Base-by-base conservation (phyloP, 345 rosid genomes). In the Durio zibethinus region DNA sequence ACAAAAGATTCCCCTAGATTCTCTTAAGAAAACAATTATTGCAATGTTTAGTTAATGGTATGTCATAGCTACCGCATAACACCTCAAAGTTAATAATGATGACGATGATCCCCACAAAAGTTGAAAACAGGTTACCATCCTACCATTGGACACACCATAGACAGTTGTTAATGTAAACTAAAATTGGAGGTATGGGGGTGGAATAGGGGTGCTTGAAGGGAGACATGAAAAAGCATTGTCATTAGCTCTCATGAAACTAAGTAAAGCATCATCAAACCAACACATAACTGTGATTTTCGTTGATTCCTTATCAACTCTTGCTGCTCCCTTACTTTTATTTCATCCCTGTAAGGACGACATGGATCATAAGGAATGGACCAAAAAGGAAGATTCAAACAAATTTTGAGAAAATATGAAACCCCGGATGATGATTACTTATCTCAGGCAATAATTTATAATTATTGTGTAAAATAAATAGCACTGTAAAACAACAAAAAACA, bases 271-370 rank as follows among this genome's bases (percentile, higher is more conserved):
- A 5, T 27, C 9, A 42, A 27, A 27, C 53, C 18, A 29, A 69
- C 1, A 43, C 10, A 72, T 80, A 93, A 96, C 98, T 93, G 99
- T 21, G 80, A 84, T 82, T 90, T 90, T 53, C 98, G 83, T 77
- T 91, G 86, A 76, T 82, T 86, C 81, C 99, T 85, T 79, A 88
- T 86, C 81, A 75, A 79, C 85, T 92, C 97, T 80, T 92, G 97
- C 83, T 92, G 99, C 88, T 93, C 98, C 84, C 93, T 88, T 79
- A 90, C 50, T 92, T 92, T 93, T 9, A 96, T 93, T 88, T 96
- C 98, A 76, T 96, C 90, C 83, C 98, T 95, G 86, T 45, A 69
- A 75, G 77, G 83, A 66, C 57, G 70, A 63, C 48, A 81, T 16
- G 53, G 36, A 57, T 72, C 45, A 64, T 69, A 35, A 69, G 21